Evolutionary conservation across 108 stramenopile species (phyloP).

Genomic region (Conticribra guillardii): DNA sequence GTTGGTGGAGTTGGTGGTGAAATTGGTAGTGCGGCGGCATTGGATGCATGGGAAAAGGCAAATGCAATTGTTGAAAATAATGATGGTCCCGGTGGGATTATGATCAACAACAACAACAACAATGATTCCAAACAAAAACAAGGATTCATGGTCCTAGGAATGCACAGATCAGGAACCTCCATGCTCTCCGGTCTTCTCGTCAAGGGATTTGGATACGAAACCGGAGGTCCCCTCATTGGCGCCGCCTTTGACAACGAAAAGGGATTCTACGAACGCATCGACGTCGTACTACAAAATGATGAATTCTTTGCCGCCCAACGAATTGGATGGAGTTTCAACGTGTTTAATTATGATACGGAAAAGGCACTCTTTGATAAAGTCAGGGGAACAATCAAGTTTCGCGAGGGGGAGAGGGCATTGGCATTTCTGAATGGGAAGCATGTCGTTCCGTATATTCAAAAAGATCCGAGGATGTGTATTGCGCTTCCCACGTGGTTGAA

Average conservation of each 20-base stretch:
- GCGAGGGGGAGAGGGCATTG: slow-evolving; percentile 62
- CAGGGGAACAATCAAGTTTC: slow-evolving; percentile 58
- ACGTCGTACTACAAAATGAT: slow-evolving; percentile 89
- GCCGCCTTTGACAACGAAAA: slow-evolving; percentile 83
- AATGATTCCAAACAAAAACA: slow-evolving; percentile 21
- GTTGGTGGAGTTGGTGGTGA: background rate
- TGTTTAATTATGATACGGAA: slow-evolving; percentile 68
- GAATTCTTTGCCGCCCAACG: slow-evolving; percentile 78
- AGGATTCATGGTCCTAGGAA: slow-evolving; percentile 86
- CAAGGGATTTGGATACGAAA: slow-evolving; percentile 71
- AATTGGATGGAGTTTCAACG: slow-evolving; percentile 74
- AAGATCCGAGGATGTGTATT: slow-evolving; percentile 94
- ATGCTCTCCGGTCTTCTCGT: slow-evolving; percentile 75
- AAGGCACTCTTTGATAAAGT: slow-evolving; percentile 61
- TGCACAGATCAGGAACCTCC: slow-evolving; percentile 88
- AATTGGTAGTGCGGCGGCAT: slow-evolving; percentile 21
- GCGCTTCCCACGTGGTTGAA: slow-evolving; percentile 85
- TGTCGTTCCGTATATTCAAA: slow-evolving; percentile 84
- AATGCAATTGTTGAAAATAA: background rate
- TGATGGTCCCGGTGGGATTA: no score
- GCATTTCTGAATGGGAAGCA: slow-evolving; percentile 67
- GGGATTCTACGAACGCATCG: slow-evolving; percentile 89
- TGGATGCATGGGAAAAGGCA: slow-evolving; percentile 31
- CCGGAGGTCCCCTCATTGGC: slow-evolving; percentile 70
- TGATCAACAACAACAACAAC: background rate